phyloP scores from a whole-genome alignment of 2,329 filamentous ascomycete genomes.

The Aspergillus fumigatus region DNA sequence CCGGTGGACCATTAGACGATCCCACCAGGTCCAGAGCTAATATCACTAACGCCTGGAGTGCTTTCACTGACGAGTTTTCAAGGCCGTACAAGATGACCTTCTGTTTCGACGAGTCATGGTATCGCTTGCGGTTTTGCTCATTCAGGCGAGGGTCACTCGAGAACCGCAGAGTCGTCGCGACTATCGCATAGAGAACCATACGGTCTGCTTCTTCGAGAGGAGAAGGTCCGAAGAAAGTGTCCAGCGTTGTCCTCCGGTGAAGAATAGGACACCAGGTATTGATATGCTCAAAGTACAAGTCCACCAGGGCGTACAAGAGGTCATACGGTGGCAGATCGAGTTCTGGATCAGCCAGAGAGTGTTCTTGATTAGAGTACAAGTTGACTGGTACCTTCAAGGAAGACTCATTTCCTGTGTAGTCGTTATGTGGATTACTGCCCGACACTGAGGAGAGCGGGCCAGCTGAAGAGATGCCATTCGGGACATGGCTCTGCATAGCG shows the following conservation, averaged over 20 bases:
- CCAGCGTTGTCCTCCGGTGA: constrained; percentile 76
- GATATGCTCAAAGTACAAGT: constrained; percentile 74
- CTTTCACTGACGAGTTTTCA: constrained; percentile 84
- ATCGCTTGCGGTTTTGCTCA: constrained; percentile 66
- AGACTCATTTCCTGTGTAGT: constrained; percentile 45
- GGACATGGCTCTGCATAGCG: constrained; percentile 17
- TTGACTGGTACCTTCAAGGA: constrained; percentile 57
- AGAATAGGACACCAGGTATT: constrained; percentile 86
- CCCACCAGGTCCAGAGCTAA: constrained; percentile 80
- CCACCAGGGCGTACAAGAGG: constrained; percentile 66
- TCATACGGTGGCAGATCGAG: constrained; percentile 71
- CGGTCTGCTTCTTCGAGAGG: constrained; percentile 75
- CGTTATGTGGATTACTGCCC: constrained; percentile 19
- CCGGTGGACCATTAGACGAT: constrained; percentile 81
- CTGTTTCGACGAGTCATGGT: constrained; percentile 77
- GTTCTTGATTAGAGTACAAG: constrained; percentile 47
- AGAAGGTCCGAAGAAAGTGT: constrained; percentile 73
- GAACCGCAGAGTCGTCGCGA: constrained; percentile 80
- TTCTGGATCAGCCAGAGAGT: constrained; percentile 49
- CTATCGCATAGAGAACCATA: constrained; percentile 80
- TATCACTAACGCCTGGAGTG: constrained; percentile 81
- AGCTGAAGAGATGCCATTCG: constrained; percentile 19
- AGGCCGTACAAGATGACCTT: constrained; percentile 82
- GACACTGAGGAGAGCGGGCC: constrained; percentile 20
- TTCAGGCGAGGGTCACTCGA: constrained; percentile 72